Evolutionary conservation across 2,329 filamentous ascomycete species (phyloP), one percentile per base, ranked within the genome.

Genomic region (Tolypocladium guangdongense): DNA sequence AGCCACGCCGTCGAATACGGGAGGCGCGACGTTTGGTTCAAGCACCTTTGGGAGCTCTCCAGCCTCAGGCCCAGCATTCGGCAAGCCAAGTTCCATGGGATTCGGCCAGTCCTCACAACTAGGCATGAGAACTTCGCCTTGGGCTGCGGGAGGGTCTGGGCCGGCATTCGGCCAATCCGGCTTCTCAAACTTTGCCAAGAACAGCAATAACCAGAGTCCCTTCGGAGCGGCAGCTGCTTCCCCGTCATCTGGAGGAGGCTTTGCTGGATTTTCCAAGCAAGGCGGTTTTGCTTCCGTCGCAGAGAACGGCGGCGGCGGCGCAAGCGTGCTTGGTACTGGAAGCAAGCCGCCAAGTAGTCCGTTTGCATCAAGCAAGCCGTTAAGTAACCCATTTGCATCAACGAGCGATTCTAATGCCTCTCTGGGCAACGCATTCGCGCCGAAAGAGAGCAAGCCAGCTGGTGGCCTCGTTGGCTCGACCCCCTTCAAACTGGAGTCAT

Each of bases 401-500:
- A 33, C 32, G 4, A 53, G 58, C 18, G 55, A 59, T 27, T 49
- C 59, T 0, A 50, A 43, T 30, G 22, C 57, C 16, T 60, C 61
- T 22, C 60, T 60, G 27, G 61, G 62, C 12, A 64, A 62, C 12
- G 60, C 62, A 6, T 66, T 66, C 51, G 57, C 64, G 6, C 43
- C 63, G 49, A 56, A 65, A 50, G 53, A 65, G 20, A 61, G 64
- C 20, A 65, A 67, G 35, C 54, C 67, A 49, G 37, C 64, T 52
- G 36, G 68, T 65, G 61, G 53, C 50, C 64, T 56, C 8, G 78
- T 81, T 61, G 76, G 74, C 30, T 75, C 75, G n/a, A 68, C 72
- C 18, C 77, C 80, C 0, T 89, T 89, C 69, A 85, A 86, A 59
- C 72, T 89, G 18, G 78, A 78, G 39, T 84, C 81, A 33, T 83